Conservation (phyloP, 1,284 basidiomycete genomes). For the Cutaneotrichosporon cavernicola region DNA sequence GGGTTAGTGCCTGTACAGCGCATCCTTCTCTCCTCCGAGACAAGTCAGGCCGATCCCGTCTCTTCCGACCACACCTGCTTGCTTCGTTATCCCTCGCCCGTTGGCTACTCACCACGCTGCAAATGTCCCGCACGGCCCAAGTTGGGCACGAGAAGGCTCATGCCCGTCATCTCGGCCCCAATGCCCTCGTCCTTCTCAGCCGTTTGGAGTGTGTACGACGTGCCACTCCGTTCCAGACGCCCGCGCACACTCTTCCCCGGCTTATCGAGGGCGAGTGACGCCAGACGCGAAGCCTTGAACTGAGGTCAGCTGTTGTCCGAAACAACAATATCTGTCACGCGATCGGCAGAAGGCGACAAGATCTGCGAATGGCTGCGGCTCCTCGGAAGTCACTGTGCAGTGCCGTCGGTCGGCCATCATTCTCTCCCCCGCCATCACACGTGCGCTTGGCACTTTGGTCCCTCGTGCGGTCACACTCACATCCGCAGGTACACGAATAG, state of each 20-base stretch:
- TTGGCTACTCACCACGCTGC: slow-evolving; percentile 37
- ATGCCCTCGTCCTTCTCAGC: slow-evolving; percentile 34
- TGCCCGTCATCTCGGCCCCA: slow-evolving; percentile 44
- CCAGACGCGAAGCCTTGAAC: slow-evolving; percentile 46
- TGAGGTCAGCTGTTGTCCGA: slow-evolving; percentile 18
- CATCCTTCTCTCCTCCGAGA: too few species aligned
- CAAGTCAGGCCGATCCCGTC: too few species aligned
- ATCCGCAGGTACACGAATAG: slow-evolving; percentile 47
- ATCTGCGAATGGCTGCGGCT: too few species aligned
- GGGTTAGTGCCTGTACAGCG: background rate
- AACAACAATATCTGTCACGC: background rate
- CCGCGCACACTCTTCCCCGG: slow-evolving; percentile 14
- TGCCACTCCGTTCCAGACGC: slow-evolving; percentile 35
- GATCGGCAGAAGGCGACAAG: background rate
- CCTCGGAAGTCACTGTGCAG: background rate
- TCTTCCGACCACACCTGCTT: too few species aligned
- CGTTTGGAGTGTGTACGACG: slow-evolving; percentile 35
- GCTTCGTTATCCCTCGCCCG: too few species aligned
- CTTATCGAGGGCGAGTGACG: slow-evolving; percentile 24
- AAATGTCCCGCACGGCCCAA: slow-evolving; percentile 32
- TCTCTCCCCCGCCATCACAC: background rate
- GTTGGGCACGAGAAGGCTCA: slow-evolving; percentile 46
- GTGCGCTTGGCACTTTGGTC: too few species aligned
- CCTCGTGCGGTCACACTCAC: slow-evolving; percentile 28
- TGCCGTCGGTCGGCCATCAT: background rate